Conservation (phyloP, 2,329 filamentous ascomycete genomes). For the Trichoderma breve region DNA sequence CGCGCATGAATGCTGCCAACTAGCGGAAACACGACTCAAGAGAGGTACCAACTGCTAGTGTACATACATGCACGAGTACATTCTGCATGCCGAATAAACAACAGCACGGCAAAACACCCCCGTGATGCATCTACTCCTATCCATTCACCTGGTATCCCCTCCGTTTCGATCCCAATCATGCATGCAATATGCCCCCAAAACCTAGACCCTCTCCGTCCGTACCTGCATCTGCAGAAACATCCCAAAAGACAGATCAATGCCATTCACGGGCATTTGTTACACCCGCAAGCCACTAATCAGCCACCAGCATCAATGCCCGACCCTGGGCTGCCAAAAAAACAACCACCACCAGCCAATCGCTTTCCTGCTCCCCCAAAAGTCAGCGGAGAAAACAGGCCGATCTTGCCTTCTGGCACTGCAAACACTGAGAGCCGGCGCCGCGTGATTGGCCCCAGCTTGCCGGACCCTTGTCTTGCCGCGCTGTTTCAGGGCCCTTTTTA, state of each 20-base stretch:
- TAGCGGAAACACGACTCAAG: neutral
- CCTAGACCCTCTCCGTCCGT: neutral
- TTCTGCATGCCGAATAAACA: neutral
- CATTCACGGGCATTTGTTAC: neutral
- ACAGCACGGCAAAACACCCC: neutral
- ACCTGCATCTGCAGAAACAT: neutral
- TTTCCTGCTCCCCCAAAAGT: neutral
- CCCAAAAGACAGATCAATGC: neutral
- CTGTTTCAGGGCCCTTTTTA: conserved; percentile 6
- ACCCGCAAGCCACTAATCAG: neutral
- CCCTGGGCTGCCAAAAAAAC: neutral
- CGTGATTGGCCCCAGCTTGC: neutral
- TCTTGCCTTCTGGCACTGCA: neutral
- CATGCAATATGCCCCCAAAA: neutral
- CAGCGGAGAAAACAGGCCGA: neutral
- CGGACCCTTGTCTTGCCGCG: neutral
- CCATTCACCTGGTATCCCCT: neutral
- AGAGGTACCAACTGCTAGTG: neutral
- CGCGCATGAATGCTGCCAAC: neutral
- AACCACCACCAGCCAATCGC: neutral
- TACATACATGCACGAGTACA: neutral
- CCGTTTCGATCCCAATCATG: neutral
- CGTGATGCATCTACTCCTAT: neutral
- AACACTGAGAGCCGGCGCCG: neutral
- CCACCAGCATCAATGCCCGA: neutral